Evolutionary conservation across 1,284 basidiomycete genomes (phyloP).

Genomic region (Cryptococcus sp.): DNA sequence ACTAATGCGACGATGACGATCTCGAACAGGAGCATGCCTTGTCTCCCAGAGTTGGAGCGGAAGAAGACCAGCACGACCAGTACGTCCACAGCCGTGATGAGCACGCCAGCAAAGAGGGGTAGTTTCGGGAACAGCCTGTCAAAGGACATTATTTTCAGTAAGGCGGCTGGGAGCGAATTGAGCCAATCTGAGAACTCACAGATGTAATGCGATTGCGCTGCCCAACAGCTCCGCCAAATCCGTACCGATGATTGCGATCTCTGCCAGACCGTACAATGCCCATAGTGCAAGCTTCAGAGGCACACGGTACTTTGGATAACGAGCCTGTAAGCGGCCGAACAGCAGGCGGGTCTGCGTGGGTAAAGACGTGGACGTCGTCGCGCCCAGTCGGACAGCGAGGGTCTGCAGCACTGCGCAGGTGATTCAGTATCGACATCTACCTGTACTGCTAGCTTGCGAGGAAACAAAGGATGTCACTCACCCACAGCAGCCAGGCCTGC

Average conservation of each 20-base stretch:
- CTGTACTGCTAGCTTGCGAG: background rate
- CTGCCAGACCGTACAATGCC: constrained; percentile 60
- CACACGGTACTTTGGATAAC: constrained; percentile 66
- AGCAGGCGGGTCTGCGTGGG: constrained; percentile 67
- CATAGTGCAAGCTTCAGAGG: constrained; percentile 52
- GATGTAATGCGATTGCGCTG: constrained; percentile 72
- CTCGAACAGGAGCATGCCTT: constrained; percentile 67
- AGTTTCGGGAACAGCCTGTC: constrained; percentile 69
- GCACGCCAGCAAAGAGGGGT: constrained; percentile 76
- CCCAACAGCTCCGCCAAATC: constrained; percentile 70
- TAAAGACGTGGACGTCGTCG: constrained; percentile 54
- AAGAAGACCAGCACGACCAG: constrained; percentile 60
- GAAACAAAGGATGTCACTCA: constrained; percentile 19
- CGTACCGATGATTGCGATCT: constrained; percentile 77
- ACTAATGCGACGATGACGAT: constrained; percentile 65
- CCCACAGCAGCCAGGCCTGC: constrained; percentile 73
- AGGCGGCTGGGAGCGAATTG: background rate
- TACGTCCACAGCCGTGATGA: constrained; percentile 82
- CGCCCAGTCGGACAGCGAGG: constrained; percentile 57
- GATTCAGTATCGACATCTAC: background rate
- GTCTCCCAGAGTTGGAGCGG: constrained; percentile 42
- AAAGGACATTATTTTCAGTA: constrained; percentile 21
- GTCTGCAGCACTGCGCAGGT: constrained; percentile 39
- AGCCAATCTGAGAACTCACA: constrained; percentile 52
- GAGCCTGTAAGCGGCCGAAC: constrained; percentile 65